phyloP scores from a whole-genome alignment of 495 filamentous ascomycete genomes.

The Chaetomidium leptoderma region DNA sequence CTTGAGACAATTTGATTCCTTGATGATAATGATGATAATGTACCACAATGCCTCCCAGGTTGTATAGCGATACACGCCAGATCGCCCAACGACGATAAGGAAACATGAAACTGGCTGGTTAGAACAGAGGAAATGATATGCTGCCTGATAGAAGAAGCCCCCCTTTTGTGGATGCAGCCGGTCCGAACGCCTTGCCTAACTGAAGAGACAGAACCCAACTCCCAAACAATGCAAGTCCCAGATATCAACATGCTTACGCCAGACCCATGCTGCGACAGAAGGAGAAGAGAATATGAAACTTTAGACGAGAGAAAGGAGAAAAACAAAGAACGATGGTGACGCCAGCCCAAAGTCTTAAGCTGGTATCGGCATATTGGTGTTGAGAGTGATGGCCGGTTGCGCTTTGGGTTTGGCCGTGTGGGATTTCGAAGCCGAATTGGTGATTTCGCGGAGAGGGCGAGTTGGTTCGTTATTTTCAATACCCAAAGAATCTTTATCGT shows the following conservation, averaged over 20 bases:
- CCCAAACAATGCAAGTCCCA: slow-evolving; percentile 11
- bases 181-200: slow-evolving; percentile 12
- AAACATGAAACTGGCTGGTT: background rate
- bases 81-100: background rate
- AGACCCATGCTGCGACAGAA: slow-evolving; percentile 9
- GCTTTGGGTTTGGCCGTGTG: background rate
- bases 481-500: slow-evolving; percentile 8
- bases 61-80: background rate
- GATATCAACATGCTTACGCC: slow-evolving; percentile 5
- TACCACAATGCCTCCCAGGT: background rate
- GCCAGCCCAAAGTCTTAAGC: background rate
- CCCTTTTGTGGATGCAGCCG: slow-evolving; percentile 12
- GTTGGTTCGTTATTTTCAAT: background rate
- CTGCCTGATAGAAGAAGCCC: slow-evolving; percentile 7
- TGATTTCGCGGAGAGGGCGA: slow-evolving; percentile 10
- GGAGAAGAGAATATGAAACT: background rate
- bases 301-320: background rate
- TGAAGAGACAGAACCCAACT: background rate
- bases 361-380: background rate
- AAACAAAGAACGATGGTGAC: background rate
- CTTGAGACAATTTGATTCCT: background rate
- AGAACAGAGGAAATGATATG: slow-evolving; percentile 11
- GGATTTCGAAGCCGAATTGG: slow-evolving; percentile 4
- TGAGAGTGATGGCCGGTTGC: background rate
- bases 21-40: slow-evolving; percentile 1